A percentile compares a stretch with the other conserved stretches of the same genome.
These are phyloP conservation scores for Groenewaldozyma sp. DNA, from an alignment of 1,139 yeast species.

Conservation along the genomic window DNA sequence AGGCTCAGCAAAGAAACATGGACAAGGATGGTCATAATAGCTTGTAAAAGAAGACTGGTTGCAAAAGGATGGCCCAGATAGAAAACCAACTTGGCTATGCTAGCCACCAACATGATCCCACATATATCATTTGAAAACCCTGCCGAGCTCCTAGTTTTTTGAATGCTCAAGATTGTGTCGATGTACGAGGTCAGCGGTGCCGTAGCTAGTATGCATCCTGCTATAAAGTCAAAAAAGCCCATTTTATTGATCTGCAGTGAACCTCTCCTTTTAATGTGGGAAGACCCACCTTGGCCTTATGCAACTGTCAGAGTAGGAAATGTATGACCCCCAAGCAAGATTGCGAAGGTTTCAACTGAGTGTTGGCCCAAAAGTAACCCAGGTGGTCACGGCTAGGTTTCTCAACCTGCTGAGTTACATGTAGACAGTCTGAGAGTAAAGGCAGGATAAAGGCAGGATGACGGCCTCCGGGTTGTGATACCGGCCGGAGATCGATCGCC, in stretches of 20 bases:
- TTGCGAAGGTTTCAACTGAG: too few species aligned
- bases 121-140: slow-evolving; percentile 88
- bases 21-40: slow-evolving; percentile 66
- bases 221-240: slow-evolving; percentile 5
- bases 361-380: slow-evolving; percentile 88
- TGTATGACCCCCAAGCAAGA: too few species aligned
- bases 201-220: slow-evolving; percentile 32
- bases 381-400: slow-evolving; percentile 84
- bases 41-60: slow-evolving; percentile 61
- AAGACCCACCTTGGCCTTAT: slow-evolving; percentile 6
- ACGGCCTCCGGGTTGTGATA: too few species aligned
- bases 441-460: too few species aligned
- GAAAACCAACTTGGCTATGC: slow-evolving; percentile 63
- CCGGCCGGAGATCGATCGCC: too few species aligned
- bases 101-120: slow-evolving; percentile 79
- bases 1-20: slow-evolving; percentile 56
- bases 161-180: slow-evolving; percentile 64
- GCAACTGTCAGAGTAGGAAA: too few species aligned
- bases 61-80: slow-evolving; percentile 77
- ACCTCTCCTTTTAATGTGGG: not conserved
- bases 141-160: slow-evolving; percentile 50
- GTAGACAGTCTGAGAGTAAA: too few species aligned
- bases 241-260: slow-evolving; percentile 2
- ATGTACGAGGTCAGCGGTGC: slow-evolving; percentile 83
- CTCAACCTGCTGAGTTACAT: too few species aligned